Evolutionary conservation across 129 eudicot species (phyloP), one percentile per base, ranked within the genome.

Genomic region (Silybum marianum): DNA sequence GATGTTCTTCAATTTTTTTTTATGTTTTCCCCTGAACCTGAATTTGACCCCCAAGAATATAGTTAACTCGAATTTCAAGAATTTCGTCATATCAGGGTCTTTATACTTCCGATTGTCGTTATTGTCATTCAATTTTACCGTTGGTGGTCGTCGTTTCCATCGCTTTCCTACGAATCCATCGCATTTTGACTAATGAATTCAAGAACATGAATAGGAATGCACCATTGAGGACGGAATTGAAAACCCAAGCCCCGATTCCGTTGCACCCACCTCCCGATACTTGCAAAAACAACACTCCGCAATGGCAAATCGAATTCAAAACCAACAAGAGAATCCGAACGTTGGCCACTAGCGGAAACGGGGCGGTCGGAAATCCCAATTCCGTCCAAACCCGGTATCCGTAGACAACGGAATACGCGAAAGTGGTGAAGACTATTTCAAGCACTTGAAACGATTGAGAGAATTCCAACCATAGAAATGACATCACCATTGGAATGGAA

Each of bases 191-290:
- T 21, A 87, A 81, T 3, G 84, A 83, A 30, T 85, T 85, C 76
- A 91, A 77, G 44, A 87, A 84, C 76, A 82, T 38, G 76, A 88
- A 51, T 23, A 91, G 82, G 66, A 89, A 77, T 13, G 74, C 80
- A 16, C 78, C 84, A 71, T 90, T 92, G 38, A 84, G 77, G 38
- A 88, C 48, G 8, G 91, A 78, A 62, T 92, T 92, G 74, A 92
- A 78, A 5, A 74, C 71, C 97, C 97, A 92, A 12, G 92, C 94
- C 28, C 91, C 92, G 62, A 92, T 90, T 32, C 97, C 97, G 42
- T 90, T 90, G 77, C 94, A 92, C 36, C 97, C 94, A 18, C 94
- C 92, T 72, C 84, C 88, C 66, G 62, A 51, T 6, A 88, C 72
- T 73, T 92, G 92, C 84, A 92, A 39, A 63, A 84, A 73, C 34